These are phyloP conservation scores for Nyssa sinensis DNA, from an alignment of 148 eudicot species.

Conservation along the genomic window DNA sequence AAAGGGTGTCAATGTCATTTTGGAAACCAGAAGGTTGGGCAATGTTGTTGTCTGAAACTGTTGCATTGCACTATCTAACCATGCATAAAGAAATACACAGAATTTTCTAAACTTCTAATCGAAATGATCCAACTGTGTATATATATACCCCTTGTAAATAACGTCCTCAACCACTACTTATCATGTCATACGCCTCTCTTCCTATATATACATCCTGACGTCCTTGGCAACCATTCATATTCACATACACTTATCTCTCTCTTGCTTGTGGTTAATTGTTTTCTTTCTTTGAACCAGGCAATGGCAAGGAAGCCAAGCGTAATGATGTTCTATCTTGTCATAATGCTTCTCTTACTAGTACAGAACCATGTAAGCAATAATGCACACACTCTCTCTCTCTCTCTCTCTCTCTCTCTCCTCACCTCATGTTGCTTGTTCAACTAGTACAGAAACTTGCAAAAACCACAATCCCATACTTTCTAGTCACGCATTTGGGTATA, in stretches of 20 bases:
- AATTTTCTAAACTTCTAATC: too few species aligned
- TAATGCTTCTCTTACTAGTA: not conserved
- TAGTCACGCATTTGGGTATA: too few species aligned
- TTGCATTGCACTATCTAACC: not conserved
- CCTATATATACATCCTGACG: not conserved
- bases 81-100: not conserved
- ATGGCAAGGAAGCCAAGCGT: slow-evolving; percentile 5
- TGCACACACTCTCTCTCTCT: not conserved
- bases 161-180: too few species aligned
- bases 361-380: slow-evolving; percentile 13
- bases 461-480: too few species aligned
- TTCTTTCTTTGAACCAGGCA: not conserved
- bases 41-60: not conserved
- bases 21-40: not conserved
- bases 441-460: too few species aligned
- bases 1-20: not conserved
- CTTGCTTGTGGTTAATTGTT: not conserved
- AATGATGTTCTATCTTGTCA: not conserved
- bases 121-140: not conserved
- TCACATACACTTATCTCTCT: not conserved
- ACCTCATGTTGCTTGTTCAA: not conserved
- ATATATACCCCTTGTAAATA: too few species aligned
- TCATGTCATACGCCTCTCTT: not conserved
- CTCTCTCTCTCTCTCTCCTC: not conserved
- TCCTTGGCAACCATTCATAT: not conserved